A percentile compares a stretch with the other conserved stretches of the same genome.
Evolutionary conservation across 1,284 basidiomycete genomes (phyloP).

Genomic region (Leccinum huronense): DNA sequence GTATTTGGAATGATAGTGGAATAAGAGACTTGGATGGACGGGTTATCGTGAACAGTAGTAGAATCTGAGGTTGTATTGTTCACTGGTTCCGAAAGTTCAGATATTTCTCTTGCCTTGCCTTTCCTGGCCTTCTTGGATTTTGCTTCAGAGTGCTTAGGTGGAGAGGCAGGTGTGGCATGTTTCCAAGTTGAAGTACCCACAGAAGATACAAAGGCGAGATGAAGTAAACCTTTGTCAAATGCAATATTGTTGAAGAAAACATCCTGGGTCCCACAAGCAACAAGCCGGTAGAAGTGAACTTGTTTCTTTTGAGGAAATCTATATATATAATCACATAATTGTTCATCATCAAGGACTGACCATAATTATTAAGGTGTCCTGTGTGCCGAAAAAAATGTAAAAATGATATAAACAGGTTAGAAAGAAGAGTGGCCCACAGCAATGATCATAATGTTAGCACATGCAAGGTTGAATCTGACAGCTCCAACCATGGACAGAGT

Average conservation of each 20-base stretch:
- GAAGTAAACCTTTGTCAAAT: background rate
- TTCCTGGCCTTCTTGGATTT: background rate
- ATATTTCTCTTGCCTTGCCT: background rate
- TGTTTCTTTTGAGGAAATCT: background rate
- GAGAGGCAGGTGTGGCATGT: background rate
- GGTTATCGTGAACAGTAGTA: background rate
- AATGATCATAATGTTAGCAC: constrained; percentile 1
- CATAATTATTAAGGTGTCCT: background rate
- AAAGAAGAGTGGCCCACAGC: background rate
- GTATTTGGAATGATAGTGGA: background rate
- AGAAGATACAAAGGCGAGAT: background rate
- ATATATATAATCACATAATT: background rate
- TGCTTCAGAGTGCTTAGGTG: background rate
- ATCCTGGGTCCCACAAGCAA: background rate
- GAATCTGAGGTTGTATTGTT: background rate
- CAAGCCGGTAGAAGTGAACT: background rate
- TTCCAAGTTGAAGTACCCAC: background rate
- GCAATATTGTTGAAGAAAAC: background rate
- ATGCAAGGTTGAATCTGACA: background rate
- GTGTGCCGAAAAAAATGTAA: background rate
- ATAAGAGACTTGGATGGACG: background rate
- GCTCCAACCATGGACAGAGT: background rate
- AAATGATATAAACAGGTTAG: background rate
- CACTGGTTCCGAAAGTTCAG: background rate
- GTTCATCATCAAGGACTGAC: background rate